A percentile compares a stretch with the other conserved stretches of the same genome.
phyloP scores from a whole-genome alignment of 2,329 filamentous ascomycete genomes.

The Calonectria multiphialidica region DNA sequence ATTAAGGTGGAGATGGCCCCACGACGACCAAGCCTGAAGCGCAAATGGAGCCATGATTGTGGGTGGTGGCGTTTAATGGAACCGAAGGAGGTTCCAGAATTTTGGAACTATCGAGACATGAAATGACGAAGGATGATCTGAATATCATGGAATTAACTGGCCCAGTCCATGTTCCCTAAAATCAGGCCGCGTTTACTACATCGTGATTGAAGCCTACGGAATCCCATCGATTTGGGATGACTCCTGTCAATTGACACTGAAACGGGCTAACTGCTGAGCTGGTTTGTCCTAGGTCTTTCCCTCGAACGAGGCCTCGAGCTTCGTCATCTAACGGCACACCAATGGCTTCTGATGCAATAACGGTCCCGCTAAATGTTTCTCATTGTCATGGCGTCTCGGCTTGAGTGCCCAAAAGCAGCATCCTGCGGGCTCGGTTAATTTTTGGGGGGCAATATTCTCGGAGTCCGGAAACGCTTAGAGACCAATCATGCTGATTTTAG shows the following conservation, averaged over 20 bases:
- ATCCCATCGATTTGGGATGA: background rate
- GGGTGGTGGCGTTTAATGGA: background rate
- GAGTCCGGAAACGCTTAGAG: background rate
- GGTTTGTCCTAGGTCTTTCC: background rate
- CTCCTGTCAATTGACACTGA: background rate
- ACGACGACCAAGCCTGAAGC: constrained; percentile 19
- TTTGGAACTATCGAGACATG: background rate
- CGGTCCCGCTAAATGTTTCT: constrained; percentile 19
- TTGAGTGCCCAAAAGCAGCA: background rate
- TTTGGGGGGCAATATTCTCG: background rate
- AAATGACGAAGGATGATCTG: background rate
- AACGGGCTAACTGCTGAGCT: background rate
- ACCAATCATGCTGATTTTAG: background rate
- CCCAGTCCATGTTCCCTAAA: background rate
- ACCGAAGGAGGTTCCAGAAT: background rate
- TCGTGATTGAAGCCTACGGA: background rate
- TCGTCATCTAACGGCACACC: constrained; percentile 3
- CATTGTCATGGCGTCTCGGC: constrained; percentile 18
- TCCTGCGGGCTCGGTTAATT: background rate
- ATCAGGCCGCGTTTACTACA: background rate
- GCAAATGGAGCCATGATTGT: constrained; percentile 13
- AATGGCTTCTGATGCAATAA: background rate
- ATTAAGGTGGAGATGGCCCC: constrained; percentile 19
- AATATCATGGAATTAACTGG: no score
- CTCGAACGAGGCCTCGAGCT: background rate